Evolutionary conservation across 106 monocot species (phyloP), one percentile per base, ranked within the genome.

Genomic region (Allium fistulosum): DNA sequence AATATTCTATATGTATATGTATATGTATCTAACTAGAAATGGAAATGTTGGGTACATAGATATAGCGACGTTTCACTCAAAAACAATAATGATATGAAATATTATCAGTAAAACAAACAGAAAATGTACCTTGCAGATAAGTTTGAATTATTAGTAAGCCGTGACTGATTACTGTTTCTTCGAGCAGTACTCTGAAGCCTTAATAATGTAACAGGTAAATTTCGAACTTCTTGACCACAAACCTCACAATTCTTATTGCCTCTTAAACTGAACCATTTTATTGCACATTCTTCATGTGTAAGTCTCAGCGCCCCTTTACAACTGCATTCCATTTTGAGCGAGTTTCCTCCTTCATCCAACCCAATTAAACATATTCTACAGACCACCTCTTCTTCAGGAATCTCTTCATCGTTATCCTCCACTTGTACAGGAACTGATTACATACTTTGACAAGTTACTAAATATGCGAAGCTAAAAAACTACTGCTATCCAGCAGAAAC

Each of bases 211-310:
- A 84, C 76, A 6, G 84, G 84, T 45, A 84, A 74, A 74, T 84
- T 84, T 53, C 48, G 80, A 73, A 84, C 79, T 62, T 84, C 84
- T 46, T 80, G 80, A 46, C 69, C 22, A 65, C 84, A 84, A 6
- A 84, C 80, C 26, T 84, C 84, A 74, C 84, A 84, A 0, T 51
- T 76, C 37, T 70, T 76, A 73, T 84, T 80, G 26, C 84, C 84
- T 70, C 64, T 84, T 56, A 80, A 67, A 17, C 80, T 80, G 59
- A 84, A 84, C 84, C 84, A 84, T 65, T 80, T 84, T 46, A 84
- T 68, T 56, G 84, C 84, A 80, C 84, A 84, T 50, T 73, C 80
- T 66, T 70, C 79, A 63, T 84, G 84, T 48, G 69, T 77, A 49
- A 84, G 84, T 66, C 70, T 73, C 10, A 84, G 58, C 60, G 55